Percentiles rank a stretch among this genome's conserved stretches.
phyloP scores from a whole-genome alignment of 2,329 filamentous ascomycete species.

The Endoconidiophora laricicola region DNA sequence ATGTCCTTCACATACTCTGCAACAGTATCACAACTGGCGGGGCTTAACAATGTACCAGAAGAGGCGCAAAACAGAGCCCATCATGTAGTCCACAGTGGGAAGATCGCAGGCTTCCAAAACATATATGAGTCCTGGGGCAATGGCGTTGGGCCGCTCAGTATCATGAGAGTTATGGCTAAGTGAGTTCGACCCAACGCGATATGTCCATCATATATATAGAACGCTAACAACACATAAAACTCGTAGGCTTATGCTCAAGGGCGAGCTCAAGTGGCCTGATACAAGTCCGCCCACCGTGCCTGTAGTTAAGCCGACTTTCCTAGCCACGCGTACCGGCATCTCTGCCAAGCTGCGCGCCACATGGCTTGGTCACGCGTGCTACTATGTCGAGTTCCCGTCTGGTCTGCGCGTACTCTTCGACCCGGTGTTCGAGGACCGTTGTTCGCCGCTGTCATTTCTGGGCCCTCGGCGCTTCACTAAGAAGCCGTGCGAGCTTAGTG shows the following conservation, averaged over 20 bases:
- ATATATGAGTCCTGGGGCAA: slow-evolving; percentile 30
- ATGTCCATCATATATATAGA: not conserved
- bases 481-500: slow-evolving; percentile 56
- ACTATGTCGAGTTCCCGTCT: slow-evolving; percentile 74
- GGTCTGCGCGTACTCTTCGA: slow-evolving; percentile 84
- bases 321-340: slow-evolving; percentile 38
- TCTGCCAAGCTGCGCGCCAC: slow-evolving; percentile 54
- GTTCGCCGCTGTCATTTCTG: slow-evolving; percentile 55
- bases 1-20: slow-evolving; percentile 9
- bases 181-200: slow-evolving; percentile 2
- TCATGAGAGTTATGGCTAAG: slow-evolving; percentile 4
- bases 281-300: slow-evolving; percentile 48
- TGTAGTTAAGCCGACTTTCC: slow-evolving; percentile 50
- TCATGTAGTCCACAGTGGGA: slow-evolving; percentile 24
- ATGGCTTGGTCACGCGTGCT: slow-evolving; percentile 91
- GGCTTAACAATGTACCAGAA: slow-evolving; percentile 18
- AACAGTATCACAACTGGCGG: slow-evolving; percentile 17
- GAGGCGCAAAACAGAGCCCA: slow-evolving; percentile 23
- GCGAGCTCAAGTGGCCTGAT: slow-evolving; percentile 34
- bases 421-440: slow-evolving; percentile 79
- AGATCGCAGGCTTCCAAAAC: slow-evolving; percentile 30
- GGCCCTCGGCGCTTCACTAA: slow-evolving; percentile 66
- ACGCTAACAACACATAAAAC: not conserved
- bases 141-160: slow-evolving; percentile 7
- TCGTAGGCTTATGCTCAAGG: slow-evolving; percentile 23